Evolutionary conservation across 768 basidiomycete genomes (phyloP), one percentile per base, ranked within the genome.

Genomic region (Tricholoma furcatifolium): DNA sequence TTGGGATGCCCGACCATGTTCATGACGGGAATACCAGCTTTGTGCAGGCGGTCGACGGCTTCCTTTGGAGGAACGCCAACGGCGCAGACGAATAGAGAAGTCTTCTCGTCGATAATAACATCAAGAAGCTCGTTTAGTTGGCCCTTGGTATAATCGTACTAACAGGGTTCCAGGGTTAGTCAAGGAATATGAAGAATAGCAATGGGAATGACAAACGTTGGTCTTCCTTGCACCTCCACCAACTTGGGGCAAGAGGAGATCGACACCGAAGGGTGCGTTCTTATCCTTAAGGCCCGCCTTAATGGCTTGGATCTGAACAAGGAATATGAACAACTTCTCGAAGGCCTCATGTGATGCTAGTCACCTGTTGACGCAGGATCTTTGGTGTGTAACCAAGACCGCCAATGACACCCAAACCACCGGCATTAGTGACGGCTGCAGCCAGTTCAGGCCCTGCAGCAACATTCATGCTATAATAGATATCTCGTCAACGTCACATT

Each of bases 1-100:
- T 93, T 96, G 11, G 93, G 93, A 64, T 93, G 91, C n/a, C 94
- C 94, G 53, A 96, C 87, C 91, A 93, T 93, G 72, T 95, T 94
- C 91, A 93, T 94, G 60, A 94, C 77, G 34, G 85, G 79, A 56
- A 96, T 93, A 12, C 90, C 87, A 11, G 90, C 90, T 60, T 82
- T 71, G 72, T 97, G 94, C 38, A 97, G 75, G 59, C 74, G 81
- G 27, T 94, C 89, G 32, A 97, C 89, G 30, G 79, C 86, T 57
- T 83, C 78, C 62, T 80, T 80, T 3, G 94, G 90, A 1, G 94
- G 94, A 4, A 96, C 83, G 59, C 93, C 93, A 40, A 94, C 80
- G 27, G 93, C 93, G 58, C 86, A 97, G 51, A 98, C 94, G 67
- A 98, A 98, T 10, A 98, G 82, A 23, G 81, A 72, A 0, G 91